phyloP scores from a whole-genome alignment of 2,329 filamentous ascomycete genomes.

The Penicillium sumatraense region DNA sequence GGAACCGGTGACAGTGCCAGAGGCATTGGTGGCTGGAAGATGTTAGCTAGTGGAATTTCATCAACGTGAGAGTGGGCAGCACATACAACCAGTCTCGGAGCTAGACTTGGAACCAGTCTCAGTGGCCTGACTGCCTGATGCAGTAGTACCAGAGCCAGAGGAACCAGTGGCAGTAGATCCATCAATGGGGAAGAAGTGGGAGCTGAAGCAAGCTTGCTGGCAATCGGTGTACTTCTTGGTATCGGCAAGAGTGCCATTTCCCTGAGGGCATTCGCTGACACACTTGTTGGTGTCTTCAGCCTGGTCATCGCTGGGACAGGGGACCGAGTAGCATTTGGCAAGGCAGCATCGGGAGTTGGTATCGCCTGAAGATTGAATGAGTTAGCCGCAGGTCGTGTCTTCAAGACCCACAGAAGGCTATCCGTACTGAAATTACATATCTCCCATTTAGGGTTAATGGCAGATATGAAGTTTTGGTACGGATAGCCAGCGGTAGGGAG shows the following conservation, averaged over 20 bases:
- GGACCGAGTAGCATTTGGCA: slow-evolving; percentile 56
- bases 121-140: slow-evolving; percentile 14
- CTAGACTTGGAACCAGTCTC: slow-evolving; percentile 9
- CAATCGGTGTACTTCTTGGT: slow-evolving; percentile 54
- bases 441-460: too few relatives aligned
- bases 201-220: slow-evolving; percentile 55
- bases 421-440: too few relatives aligned
- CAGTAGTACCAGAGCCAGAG: slow-evolving; percentile 25
- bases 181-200: slow-evolving; percentile 50
- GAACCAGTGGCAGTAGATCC: slow-evolving; percentile 24
- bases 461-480: too few relatives aligned
- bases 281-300: slow-evolving; percentile 58
- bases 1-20: slow-evolving; percentile 17
- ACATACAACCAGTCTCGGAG: slow-evolving; percentile 18
- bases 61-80: background rate
- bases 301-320: slow-evolving; percentile 56
- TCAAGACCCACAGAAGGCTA: too few relatives aligned
- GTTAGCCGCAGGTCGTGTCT: too few relatives aligned
- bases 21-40: slow-evolving; percentile 17
- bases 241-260: slow-evolving; percentile 52
- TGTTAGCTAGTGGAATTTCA: background rate
- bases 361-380: slow-evolving; percentile 36
- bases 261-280: slow-evolving; percentile 58
- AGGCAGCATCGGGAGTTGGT: slow-evolving; percentile 57
- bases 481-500: too few relatives aligned